Evolutionary conservation across 352 stramenopile species (phyloP).

Genomic region (Blastocystis sp.): DNA sequence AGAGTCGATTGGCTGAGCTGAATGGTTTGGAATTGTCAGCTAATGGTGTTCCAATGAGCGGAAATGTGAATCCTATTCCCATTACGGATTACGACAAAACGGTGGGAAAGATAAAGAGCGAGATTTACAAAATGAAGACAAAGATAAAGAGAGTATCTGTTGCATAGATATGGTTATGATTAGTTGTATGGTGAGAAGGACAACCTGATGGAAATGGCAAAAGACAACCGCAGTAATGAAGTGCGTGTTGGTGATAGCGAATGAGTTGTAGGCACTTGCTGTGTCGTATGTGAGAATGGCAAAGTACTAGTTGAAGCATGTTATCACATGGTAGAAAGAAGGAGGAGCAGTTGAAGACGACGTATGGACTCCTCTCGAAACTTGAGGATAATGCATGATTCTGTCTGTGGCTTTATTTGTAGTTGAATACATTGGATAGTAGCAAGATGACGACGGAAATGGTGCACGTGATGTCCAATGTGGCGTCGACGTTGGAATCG

Average conservation of each 20-base stretch:
- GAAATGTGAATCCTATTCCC: neutral
- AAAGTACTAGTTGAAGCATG: constrained; percentile 4
- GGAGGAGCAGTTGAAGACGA: constrained; percentile 12
- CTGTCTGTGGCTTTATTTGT: neutral
- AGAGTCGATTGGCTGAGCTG: neutral
- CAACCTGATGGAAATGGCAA: neutral
- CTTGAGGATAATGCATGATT: no score
- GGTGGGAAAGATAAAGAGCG: constrained; percentile 17
- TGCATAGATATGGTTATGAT: neutral
- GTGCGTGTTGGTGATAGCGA: neutral
- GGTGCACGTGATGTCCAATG: constrained; percentile 12
- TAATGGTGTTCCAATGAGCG: neutral
- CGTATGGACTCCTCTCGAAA: neutral
- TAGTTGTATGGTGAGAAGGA: constrained; percentile 24
- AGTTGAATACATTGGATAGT: constrained; percentile 8
- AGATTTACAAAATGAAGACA: neutral
- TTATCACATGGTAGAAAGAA: neutral
- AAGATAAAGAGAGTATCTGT: neutral
- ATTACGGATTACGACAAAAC: neutral
- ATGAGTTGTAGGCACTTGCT: neutral
- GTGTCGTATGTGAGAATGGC: constrained; percentile 11
- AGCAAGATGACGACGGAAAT: neutral
- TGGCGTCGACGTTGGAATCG: neutral
- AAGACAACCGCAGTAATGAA: neutral
- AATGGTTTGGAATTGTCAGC: neutral